Evolutionary conservation across 2,329 filamentous ascomycete genomes (phyloP).

Genomic region (Raffaelea albimanens): DNA sequence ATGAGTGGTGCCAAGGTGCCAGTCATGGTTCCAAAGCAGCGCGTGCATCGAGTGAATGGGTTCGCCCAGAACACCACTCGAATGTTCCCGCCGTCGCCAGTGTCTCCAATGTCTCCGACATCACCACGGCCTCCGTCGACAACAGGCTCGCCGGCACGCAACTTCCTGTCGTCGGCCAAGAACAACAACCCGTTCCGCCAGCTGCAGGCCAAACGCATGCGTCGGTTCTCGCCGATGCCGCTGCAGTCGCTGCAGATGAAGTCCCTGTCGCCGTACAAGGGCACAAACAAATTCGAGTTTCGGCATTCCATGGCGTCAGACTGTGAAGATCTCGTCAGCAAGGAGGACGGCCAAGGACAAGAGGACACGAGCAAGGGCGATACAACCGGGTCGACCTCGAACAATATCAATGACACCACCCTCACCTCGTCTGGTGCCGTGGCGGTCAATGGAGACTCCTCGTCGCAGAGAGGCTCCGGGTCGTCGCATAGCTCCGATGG

Average conservation of each 20-base stretch:
- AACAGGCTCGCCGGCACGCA: no score
- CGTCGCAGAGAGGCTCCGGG: slow-evolving; percentile 5
- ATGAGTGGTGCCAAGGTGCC: slow-evolving; percentile 16
- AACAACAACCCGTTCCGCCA: slow-evolving; percentile 11
- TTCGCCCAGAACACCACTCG: slow-evolving; percentile 16
- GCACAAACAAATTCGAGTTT: slow-evolving; percentile 10
- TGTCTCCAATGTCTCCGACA: not conserved
- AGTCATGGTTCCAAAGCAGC: slow-evolving; percentile 20
- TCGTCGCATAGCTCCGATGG: slow-evolving; percentile 9
- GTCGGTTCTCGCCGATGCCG: slow-evolving; percentile 7
- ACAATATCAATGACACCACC: not conserved
- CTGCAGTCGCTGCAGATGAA: slow-evolving; percentile 1
- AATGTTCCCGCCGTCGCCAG: slow-evolving; percentile 6
- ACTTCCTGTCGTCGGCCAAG: not conserved
- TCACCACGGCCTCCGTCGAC: no score
- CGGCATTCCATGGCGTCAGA: slow-evolving; percentile 6
- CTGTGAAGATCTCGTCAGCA: not conserved
- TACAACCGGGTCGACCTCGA: no score
- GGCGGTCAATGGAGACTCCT: not conserved
- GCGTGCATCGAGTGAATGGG: slow-evolving; percentile 23
- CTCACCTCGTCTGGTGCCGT: not conserved
- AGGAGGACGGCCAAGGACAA: no score
- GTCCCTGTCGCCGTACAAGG: slow-evolving; percentile 1
- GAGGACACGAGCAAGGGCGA: no score
- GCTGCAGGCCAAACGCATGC: not conserved